These are phyloP conservation scores for Skeletonema potamos DNA, from an alignment of 108 stramenopile species.

Conservation along the genomic window DNA sequence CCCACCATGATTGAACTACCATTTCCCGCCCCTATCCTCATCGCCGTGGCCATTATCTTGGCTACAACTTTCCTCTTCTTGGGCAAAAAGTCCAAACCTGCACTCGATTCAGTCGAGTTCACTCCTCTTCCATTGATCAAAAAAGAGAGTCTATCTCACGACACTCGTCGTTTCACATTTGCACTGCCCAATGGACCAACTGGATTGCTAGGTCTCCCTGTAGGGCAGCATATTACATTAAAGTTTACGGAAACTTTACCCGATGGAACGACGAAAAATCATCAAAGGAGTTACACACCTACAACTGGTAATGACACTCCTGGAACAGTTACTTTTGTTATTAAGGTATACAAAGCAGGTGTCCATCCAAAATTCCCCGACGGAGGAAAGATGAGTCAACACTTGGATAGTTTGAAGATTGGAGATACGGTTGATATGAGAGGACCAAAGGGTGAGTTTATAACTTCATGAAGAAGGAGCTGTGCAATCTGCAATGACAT, in stretches of 20 bases:
- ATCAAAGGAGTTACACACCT: conserved; percentile 90
- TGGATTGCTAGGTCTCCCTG: conserved; percentile 88
- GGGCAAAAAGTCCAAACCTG: conserved; percentile 19
- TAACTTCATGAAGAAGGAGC: background rate
- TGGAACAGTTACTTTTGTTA: conserved; percentile 87
- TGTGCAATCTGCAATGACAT: too few species aligned
- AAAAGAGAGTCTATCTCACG: conserved; percentile 87
- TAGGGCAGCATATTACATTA: conserved; percentile 96
- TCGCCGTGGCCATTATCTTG: conserved; percentile 10
- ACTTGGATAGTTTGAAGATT: conserved; percentile 87
- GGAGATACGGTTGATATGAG: conserved; percentile 89
- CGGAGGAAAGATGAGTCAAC: conserved; percentile 97
- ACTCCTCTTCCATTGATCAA: conserved; percentile 67
- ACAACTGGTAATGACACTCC: conserved; percentile 76
- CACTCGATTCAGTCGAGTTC: conserved; percentile 58
- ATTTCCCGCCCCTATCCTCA: conserved; percentile 2
- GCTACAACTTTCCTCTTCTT: conserved; percentile 9
- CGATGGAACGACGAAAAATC: conserved; percentile 56
- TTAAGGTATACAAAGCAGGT: conserved; percentile 92
- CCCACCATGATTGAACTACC: background rate
- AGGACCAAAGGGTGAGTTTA: conserved; percentile 74
- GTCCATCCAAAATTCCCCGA: conserved; percentile 93
- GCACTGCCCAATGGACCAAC: conserved; percentile 65
- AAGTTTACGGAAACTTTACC: conserved; percentile 74
- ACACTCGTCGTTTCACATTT: conserved; percentile 93